A percentile compares a stretch with the other conserved stretches of the same genome.
phyloP scores from a whole-genome alignment of 768 basidiomycete genomes.

The Stropharia rugosoannulata region DNA sequence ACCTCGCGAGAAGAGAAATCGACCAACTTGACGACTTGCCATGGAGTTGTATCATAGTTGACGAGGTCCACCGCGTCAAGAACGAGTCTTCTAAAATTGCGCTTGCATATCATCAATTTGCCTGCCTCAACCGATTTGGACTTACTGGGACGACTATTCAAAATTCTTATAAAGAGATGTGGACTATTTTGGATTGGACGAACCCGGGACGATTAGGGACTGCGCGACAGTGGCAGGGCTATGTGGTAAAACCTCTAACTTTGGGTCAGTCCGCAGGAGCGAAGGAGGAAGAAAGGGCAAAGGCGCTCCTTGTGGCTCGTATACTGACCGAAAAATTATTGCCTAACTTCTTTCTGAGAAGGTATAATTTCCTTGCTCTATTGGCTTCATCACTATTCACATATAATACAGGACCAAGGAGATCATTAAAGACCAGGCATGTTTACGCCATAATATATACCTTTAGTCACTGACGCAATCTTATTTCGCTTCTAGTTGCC shows the following conservation, averaged over 20 bases:
- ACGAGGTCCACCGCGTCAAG: constrained; percentile 91
- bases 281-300: constrained; percentile 58
- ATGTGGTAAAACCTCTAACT: constrained; percentile 66
- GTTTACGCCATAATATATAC: background rate
- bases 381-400: background rate
- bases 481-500: constrained; percentile 58
- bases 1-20: constrained; percentile 71
- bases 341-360: constrained; percentile 80
- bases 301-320: constrained; percentile 56
- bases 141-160: constrained; percentile 82
- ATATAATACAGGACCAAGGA: constrained; percentile 60
- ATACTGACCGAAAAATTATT: constrained; percentile 67
- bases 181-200: constrained; percentile 93
- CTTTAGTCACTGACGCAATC: background rate
- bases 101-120: constrained; percentile 67
- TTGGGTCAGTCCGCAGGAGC: constrained; percentile 67
- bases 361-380: constrained; percentile 37
- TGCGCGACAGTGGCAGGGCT: constrained; percentile 72
- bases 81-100: constrained; percentile 69
- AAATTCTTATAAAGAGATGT: constrained; percentile 87
- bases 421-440: constrained; percentile 68
- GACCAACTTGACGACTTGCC: constrained; percentile 64
- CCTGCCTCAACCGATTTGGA: constrained; percentile 72
- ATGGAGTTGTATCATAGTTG: constrained; percentile 76
- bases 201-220: constrained; percentile 79